Evolutionary conservation across 2,329 filamentous ascomycete genomes (phyloP).

Genomic region (Endothia cerciana): DNA sequence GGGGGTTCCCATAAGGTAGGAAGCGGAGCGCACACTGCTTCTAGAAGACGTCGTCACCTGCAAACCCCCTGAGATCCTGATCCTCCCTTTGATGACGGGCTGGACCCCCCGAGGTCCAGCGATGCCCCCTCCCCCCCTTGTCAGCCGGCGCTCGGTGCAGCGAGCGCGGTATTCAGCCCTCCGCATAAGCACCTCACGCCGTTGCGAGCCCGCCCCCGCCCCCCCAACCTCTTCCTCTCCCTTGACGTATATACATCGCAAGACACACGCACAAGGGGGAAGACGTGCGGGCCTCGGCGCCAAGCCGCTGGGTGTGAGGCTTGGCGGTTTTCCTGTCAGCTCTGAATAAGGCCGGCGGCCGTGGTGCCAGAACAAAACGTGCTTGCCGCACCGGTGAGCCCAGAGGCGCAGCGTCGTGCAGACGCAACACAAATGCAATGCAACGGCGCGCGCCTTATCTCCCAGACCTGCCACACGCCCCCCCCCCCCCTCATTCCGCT

Average conservation of each 20-base stretch:
- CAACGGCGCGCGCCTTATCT: constrained; percentile 25
- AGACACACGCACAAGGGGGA: neutral
- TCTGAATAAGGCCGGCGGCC: neutral
- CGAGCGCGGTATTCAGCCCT: neutral
- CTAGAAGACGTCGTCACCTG: constrained; percentile 18
- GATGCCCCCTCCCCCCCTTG: neutral
- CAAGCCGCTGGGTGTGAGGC: neutral
- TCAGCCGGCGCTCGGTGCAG: neutral
- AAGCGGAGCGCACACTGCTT: constrained; percentile 13
- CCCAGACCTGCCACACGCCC: neutral
- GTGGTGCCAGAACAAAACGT: constrained; percentile 26
- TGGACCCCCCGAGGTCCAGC: neutral
- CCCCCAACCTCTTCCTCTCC: no score
- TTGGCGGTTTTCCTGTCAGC: constrained; percentile 1
- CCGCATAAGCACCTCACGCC: neutral
- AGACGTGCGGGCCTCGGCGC: neutral
- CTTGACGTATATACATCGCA: no score
- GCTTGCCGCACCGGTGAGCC: constrained; percentile 28
- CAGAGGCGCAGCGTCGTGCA: constrained; percentile 10
- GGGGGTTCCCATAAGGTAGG: neutral
- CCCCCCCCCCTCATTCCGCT: neutral
- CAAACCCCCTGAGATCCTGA: constrained; percentile 18
- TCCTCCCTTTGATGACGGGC: constrained; percentile 10
- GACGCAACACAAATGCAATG: constrained; percentile 16
- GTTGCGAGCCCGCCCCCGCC: neutral